These are phyloP conservation scores for Colletotrichum tamarilloi DNA, from an alignment of 2,329 filamentous ascomycete species.

Conservation along the genomic window DNA sequence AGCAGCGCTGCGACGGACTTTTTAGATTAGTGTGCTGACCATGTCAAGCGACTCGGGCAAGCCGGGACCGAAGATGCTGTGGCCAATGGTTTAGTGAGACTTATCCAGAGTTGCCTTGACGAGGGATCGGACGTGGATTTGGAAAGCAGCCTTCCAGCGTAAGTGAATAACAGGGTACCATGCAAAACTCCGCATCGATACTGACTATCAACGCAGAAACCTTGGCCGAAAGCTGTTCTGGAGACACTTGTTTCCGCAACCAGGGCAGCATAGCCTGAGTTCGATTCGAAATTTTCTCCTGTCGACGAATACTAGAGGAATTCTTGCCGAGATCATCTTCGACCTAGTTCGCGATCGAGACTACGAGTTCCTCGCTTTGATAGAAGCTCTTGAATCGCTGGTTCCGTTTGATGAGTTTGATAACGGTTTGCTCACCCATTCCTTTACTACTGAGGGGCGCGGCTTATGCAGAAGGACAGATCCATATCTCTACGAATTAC, in stretches of 20 bases:
- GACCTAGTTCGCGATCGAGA: slow-evolving; percentile 64
- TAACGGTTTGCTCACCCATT: slow-evolving; percentile 9
- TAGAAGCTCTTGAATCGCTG: slow-evolving; percentile 62
- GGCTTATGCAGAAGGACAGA: slow-evolving; percentile 41
- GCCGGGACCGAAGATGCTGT: slow-evolving; percentile 44
- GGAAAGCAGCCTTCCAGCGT: slow-evolving; percentile 41
- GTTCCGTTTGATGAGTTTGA: slow-evolving; percentile 53
- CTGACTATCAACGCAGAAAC: slow-evolving; percentile 37
- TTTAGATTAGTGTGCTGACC: slow-evolving; percentile 29
- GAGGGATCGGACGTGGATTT: slow-evolving; percentile 10
- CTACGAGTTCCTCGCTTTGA: slow-evolving; percentile 59
- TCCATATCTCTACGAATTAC: slow-evolving; percentile 71
- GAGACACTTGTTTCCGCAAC: slow-evolving; percentile 73
- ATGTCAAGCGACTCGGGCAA: slow-evolving; percentile 41
- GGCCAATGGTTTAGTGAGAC: slow-evolving; percentile 48
- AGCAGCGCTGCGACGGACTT: neutral
- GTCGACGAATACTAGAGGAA: slow-evolving; percentile 64
- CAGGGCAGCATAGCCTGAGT: slow-evolving; percentile 46
- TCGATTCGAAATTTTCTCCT: slow-evolving; percentile 50
- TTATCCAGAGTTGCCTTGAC: slow-evolving; percentile 45
- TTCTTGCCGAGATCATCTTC: slow-evolving; percentile 71
- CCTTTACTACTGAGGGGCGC: neutral
- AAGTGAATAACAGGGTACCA: slow-evolving; percentile 16
- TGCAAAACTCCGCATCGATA: neutral
- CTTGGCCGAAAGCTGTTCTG: slow-evolving; percentile 63